phyloP scores from a whole-genome alignment of 2,329 filamentous ascomycete species.

The Colletotrichum eremochloae region DNA sequence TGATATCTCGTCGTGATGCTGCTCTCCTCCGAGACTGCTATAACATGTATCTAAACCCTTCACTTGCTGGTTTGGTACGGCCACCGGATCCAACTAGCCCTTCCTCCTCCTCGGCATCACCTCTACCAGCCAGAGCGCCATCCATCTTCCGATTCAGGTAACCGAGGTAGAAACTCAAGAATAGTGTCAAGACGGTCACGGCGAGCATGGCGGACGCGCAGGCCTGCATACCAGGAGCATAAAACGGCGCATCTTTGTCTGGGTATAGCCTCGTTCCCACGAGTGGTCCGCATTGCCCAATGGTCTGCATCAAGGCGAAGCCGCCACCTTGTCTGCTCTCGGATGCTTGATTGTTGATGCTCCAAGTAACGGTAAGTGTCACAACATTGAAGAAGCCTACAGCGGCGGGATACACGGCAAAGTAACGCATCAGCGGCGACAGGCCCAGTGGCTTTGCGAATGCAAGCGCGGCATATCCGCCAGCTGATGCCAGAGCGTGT shows the following conservation, averaged over 20 bases:
- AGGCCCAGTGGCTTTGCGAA: constrained; percentile 64
- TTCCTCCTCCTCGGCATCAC: constrained; percentile 54
- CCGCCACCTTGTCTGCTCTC: constrained; percentile 79
- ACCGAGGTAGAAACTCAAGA: constrained; percentile 66
- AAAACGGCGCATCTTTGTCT: constrained; percentile 70
- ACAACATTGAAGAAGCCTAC: constrained; percentile 88
- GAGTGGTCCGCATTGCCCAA: constrained; percentile 84
- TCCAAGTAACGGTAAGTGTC: constrained; percentile 89
- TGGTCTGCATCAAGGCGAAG: constrained; percentile 83
- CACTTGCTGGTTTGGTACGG: constrained; percentile 43
- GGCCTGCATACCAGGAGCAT: constrained; percentile 71
- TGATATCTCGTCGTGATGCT: background rate
- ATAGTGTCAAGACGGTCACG: constrained; percentile 68
- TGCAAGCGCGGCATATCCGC: constrained; percentile 72
- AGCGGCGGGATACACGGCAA: constrained; percentile 82
- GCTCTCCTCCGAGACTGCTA: constrained; percentile 44
- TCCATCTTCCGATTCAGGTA: constrained; percentile 64
- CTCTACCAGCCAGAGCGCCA: constrained; percentile 46
- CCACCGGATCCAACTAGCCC: constrained; percentile 53
- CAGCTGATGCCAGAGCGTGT: constrained; percentile 75
- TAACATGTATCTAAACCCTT: constrained; percentile 62
- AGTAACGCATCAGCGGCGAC: constrained; percentile 70
- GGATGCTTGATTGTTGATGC: constrained; percentile 84
- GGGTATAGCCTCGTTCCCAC: constrained; percentile 78
- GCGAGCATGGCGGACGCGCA: constrained; percentile 74